Evolutionary conservation across 192 early-diverging fungal species (phyloP).

Genomic region (Coemansia sp.): DNA sequence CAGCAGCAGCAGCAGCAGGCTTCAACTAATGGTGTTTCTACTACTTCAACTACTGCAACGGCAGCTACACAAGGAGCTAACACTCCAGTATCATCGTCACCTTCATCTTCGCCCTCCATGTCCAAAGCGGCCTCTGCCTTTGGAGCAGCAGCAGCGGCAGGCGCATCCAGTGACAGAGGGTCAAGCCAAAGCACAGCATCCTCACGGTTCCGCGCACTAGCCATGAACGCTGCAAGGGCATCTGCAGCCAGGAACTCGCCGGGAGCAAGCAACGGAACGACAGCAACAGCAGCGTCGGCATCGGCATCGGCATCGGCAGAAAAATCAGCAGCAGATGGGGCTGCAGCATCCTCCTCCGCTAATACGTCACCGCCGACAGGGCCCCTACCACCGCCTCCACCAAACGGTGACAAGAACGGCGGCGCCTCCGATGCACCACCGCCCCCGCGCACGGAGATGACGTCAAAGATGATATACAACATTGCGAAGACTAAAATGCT

Average conservation of each 20-base stretch:
- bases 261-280: neutral
- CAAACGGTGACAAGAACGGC: conserved; percentile 6
- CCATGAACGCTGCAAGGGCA: conserved; percentile 22
- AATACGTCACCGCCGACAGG: conserved; percentile 4
- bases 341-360: neutral
- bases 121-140: conserved; percentile 2
- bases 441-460: conserved; percentile 15
- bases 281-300: neutral
- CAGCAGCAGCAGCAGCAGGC: neutral
- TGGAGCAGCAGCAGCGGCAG: conserved; percentile 1
- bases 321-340: neutral
- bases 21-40: neutral
- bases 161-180: neutral
- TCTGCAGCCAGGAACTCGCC: conserved; percentile 4
- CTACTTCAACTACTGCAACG: neutral
- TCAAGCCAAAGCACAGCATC: conserved; percentile 13
- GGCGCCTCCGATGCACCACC: neutral
- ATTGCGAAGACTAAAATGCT: conserved; percentile 51
- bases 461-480: conserved; percentile 48
- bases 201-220: conserved; percentile 36
- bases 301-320: neutral
- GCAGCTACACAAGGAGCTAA: neutral
- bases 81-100: neutral
- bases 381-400: conserved; percentile 9
- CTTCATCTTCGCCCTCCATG: conserved; percentile 1